Base-by-base conservation (phyloP, 2,329 filamentous ascomycete species). In the Tolypocladium nubicola region DNA sequence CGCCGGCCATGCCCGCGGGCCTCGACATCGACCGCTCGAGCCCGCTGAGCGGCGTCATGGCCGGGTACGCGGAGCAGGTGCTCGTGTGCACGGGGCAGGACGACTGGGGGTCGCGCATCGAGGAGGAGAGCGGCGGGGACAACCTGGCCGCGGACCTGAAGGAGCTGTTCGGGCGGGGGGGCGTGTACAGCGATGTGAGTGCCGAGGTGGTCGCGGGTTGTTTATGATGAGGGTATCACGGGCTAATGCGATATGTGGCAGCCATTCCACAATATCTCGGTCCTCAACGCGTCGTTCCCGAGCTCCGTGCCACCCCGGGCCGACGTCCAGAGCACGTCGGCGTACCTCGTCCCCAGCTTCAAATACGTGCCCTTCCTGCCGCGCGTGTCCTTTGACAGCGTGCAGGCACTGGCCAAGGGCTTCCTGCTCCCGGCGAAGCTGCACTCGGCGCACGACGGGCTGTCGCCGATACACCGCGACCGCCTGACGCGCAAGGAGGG, bases 51-150 rank as follows among this genome's bases (percentile, higher is more conserved):
- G 89, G 89, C 14, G 87, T 88, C 7, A 92, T 96, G 73, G 79
- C 87, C 2, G 76, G 80, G 1, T 96, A 96, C 68, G 79, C 85
- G 1, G 87, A 95, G 71, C 91, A 97, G 64, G 81, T 97, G 4
- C 72, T 97, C 11, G 79, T 97, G 16, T 92, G 88, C 61, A 96
- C 91, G 0, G 91, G 90, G 5, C 83, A 84, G 60, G 74, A 79
- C 37, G 89, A 96, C 73, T 97, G 92, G 92, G 77, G 79, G 35
- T 92, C 88, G 66, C 82, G 83, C 58, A 95, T 97, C 61, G 91
- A 96, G 68, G 86, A 96, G 30, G 90, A 95, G 59, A 83, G 86
- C 64, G 80, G 72, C 65, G 82, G 76, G 19, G 79, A 84, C 62
- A 86, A 86, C 63, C 70, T 92, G 21, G 84, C 86, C 7, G 84